A percentile compares a stretch with the other conserved stretches of the same genome.
These are phyloP conservation scores for Malus domestica DNA, from an alignment of 306 rosid species.

Conservation along the genomic window ASM211411v1 NC_041805.1:16542501-16543000, in stretches of 20 bases:
- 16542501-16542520: constrained; percentile 29
- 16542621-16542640: constrained; percentile 63
- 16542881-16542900: constrained; percentile 36
- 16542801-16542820: constrained; percentile 54
- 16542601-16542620: constrained; percentile 52
- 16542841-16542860: constrained; percentile 59
- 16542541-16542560: constrained; percentile 42
- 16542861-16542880: constrained; percentile 59
- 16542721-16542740: constrained; percentile 43
- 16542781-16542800: constrained; percentile 42
- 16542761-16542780: constrained; percentile 87
- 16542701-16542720: constrained; percentile 29
- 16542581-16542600: constrained; percentile 35
- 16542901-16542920: constrained; percentile 43
- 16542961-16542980: constrained; percentile 37
- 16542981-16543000: constrained; percentile 32
- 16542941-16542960: constrained; percentile 88
- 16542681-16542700: constrained; percentile 28
- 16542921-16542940: constrained; percentile 82
- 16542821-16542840: constrained; percentile 19
- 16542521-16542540: constrained; percentile 27
- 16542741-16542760: constrained; percentile 85
- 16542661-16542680: constrained; percentile 27
- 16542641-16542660: constrained; percentile 41
- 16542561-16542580: constrained; percentile 27